phyloP scores from a whole-genome alignment of 2,329 filamentous ascomycete genomes.

The Cyphellophora europaea region DNA sequence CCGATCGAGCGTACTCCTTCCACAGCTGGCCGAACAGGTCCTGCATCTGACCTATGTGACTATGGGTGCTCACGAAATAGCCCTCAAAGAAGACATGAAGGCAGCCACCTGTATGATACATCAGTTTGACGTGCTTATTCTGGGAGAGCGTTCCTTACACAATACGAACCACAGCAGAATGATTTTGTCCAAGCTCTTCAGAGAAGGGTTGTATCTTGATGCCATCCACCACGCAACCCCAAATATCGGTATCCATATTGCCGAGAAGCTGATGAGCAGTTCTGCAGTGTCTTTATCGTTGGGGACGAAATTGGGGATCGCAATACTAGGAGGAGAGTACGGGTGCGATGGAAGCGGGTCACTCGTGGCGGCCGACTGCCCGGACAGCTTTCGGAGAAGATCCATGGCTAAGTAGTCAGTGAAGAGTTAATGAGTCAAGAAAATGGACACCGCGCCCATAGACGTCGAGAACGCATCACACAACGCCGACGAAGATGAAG shows the following conservation, averaged over 20 bases:
- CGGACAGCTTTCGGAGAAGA: too few relatives aligned
- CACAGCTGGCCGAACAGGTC: conserved; percentile 75
- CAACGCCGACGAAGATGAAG: too few relatives aligned
- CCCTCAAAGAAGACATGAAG: conserved; percentile 78
- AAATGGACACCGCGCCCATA: too few relatives aligned
- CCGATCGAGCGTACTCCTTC: conserved; percentile 85
- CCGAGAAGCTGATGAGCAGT: conserved; percentile 52
- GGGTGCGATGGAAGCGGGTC: too few relatives aligned
- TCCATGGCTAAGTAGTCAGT: too few relatives aligned
- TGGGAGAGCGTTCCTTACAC: conserved; percentile 38
- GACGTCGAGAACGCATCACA: too few relatives aligned
- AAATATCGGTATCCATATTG: conserved; percentile 49
- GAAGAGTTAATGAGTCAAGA: too few relatives aligned
- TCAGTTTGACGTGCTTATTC: conserved; percentile 7
- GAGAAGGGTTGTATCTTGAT: conserved; percentile 41
- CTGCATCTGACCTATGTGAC: conserved; percentile 55
- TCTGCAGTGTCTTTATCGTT: conserved; percentile 54
- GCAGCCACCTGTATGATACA: conserved; percentile 28
- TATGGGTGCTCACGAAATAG: conserved; percentile 67
- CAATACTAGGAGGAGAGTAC: conserved; percentile 60
- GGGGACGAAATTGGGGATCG: conserved; percentile 53
- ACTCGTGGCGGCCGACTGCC: too few relatives aligned
- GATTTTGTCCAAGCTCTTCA: conserved; percentile 46
- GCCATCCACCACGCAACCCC: conserved; percentile 45
- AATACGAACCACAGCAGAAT: conserved; percentile 68